A percentile compares a stretch with the other conserved stretches of the same genome.
Evolutionary conservation across 2,329 filamentous ascomycete species (phyloP).

Genomic region (Alternaria sp.): DNA sequence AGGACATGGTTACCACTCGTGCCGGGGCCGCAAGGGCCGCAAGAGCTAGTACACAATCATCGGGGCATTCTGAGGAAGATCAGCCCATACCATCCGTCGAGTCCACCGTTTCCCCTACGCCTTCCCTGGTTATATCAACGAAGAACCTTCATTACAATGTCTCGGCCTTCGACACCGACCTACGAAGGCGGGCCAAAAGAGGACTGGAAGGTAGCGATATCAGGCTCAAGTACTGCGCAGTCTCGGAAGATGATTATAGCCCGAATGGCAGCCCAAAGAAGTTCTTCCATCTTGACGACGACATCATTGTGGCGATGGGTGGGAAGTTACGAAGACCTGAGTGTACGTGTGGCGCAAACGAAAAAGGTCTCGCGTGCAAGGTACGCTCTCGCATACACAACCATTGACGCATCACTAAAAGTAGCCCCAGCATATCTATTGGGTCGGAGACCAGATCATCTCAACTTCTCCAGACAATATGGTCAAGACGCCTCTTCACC

Average conservation of each 20-base stretch:
- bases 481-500: slow-evolving; percentile 33
- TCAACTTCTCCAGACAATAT: slow-evolving; percentile 28
- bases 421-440: slow-evolving; percentile 45
- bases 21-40: slow-evolving; percentile 41
- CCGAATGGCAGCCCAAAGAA: slow-evolving; percentile 20
- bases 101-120: slow-evolving; percentile 32
- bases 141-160: slow-evolving; percentile 46
- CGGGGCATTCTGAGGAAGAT: slow-evolving; percentile 27
- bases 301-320: slow-evolving; percentile 44
- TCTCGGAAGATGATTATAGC: slow-evolving; percentile 30
- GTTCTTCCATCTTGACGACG: slow-evolving; percentile 47
- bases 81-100: slow-evolving; percentile 32
- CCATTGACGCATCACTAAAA: neutral
- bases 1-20: slow-evolving; percentile 48
- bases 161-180: slow-evolving; percentile 36
- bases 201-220: slow-evolving; percentile 45
- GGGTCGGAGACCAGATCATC: slow-evolving; percentile 45
- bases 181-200: slow-evolving; percentile 38
- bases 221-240: slow-evolving; percentile 44
- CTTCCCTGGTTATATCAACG: slow-evolving; percentile 41
- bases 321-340: slow-evolving; percentile 31
- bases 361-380: slow-evolving; percentile 43
- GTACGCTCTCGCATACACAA: slow-evolving; percentile 19
- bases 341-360: slow-evolving; percentile 46
- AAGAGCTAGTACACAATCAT: slow-evolving; percentile 23